Base-by-base conservation (phyloP, 1,284 basidiomycete species). In the Tilletia setariae region DNA sequence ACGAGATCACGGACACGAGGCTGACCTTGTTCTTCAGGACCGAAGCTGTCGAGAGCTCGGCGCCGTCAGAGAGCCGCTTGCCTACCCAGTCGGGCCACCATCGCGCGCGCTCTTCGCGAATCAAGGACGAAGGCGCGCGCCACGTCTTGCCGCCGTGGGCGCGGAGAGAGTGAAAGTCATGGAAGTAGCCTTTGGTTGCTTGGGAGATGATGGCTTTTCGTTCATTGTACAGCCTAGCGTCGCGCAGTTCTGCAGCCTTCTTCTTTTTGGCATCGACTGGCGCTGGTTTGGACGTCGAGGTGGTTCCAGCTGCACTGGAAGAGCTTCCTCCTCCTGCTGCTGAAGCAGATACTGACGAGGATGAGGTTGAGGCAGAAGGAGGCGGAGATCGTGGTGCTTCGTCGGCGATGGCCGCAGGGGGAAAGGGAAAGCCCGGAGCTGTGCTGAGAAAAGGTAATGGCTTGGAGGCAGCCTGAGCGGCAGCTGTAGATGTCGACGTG, bases 21-120 rank as follows among this genome's bases (percentile, higher is more conserved):
- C 90, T 90, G 64, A 96, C 87, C 72, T 89, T 90, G 13, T 90
- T 90, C 43, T 85, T 85, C 66, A 91, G 89, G 75, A 97, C 84
- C 25, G 89, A 86, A 0, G 92, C 90, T 1, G 94, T 97, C 80
- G 93, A 89, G 23, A 87, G 86, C 66, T 86, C 87, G 15, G 83
- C 79, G n/a, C 86, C 84, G 64, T 86, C 85, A 72, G 90, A 81
- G 2, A 87, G 76, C 23, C 88, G 86, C 56, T 88, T 89, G 0
- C 96, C 95, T 1, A 84, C 82, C n/a, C 98, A 88, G 75, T 95
- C 88, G 0, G 95, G 95, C 68, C 98, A 90, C 84, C 92, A 98
- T 1, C 93, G 84, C 8, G 95, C 68, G 25, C 79, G 73, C 77
- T 79, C 40, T n/a, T 73, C 59, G 11, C 71, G 70, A 76, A 98